These are phyloP conservation scores for Solanum pimpinellifolium DNA, from an alignment of 257 asterid genomes.

Conservation along the genomic window DNA sequence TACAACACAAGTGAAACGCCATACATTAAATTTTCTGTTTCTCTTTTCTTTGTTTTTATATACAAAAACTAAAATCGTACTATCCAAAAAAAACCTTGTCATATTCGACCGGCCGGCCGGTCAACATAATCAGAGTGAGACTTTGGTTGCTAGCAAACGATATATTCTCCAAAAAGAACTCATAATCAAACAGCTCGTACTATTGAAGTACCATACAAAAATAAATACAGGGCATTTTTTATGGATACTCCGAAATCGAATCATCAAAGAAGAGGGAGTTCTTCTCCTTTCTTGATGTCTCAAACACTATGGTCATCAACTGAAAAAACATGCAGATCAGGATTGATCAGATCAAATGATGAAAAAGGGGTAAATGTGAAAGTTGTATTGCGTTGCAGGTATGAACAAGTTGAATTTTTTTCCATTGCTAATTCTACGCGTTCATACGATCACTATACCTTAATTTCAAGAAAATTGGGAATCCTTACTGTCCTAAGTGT, in stretches of 20 bases:
- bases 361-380: constrained; percentile 28
- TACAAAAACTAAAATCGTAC: not conserved
- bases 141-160: not conserved
- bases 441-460: not conserved
- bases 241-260: constrained; percentile 6
- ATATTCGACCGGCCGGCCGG: not conserved
- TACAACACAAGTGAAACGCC: not conserved
- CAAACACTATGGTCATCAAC: constrained; percentile 35
- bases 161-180: not conserved
- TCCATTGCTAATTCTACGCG: not conserved
- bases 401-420: not conserved
- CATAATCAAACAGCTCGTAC: not conserved
- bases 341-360: constrained; percentile 6
- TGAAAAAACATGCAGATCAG: constrained; percentile 23
- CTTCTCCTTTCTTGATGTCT: constrained; percentile 9
- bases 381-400: constrained; percentile 50
- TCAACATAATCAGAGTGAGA: not conserved
- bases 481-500: not conserved
- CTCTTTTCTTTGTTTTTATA: not conserved
- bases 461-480: not conserved
- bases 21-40: not conserved
- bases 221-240: not conserved
- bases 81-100: not conserved
- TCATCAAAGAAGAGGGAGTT: constrained; percentile 10
- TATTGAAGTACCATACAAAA: not conserved